A percentile compares a stretch with the other conserved stretches of the same genome.
phyloP scores from a whole-genome alignment of 345 rosid genomes.

The Combretum micranthum region DNA sequence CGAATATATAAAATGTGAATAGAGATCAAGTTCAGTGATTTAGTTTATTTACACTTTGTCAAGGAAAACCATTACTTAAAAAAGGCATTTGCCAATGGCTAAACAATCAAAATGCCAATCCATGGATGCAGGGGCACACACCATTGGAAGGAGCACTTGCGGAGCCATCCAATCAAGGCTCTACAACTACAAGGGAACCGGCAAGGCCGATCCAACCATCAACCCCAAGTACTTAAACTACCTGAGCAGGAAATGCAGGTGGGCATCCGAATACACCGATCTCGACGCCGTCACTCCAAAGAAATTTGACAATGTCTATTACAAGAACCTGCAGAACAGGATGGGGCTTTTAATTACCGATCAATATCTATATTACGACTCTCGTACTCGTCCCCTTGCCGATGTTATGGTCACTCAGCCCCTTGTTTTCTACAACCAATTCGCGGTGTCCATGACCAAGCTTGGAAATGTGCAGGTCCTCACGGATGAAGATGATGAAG shows the following conservation, averaged over 20 bases:
- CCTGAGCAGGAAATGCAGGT: constrained; percentile 61
- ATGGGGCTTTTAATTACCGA: constrained; percentile 40
- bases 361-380: constrained; percentile 26
- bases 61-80: too few relatives aligned
- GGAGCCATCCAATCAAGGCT: constrained; percentile 50
- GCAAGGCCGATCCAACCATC: constrained; percentile 37
- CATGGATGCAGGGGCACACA: constrained; percentile 49
- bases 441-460: constrained; percentile 43
- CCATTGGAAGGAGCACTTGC: constrained; percentile 60
- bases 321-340: constrained; percentile 31
- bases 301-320: constrained; percentile 39
- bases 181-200: constrained; percentile 37
- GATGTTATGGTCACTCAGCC: constrained; percentile 23
- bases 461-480: constrained; percentile 35
- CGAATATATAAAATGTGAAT: too few relatives aligned
- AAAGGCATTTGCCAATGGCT: too few relatives aligned
- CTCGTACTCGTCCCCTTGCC: constrained; percentile 35
- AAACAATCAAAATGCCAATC: background rate
- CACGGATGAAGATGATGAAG: constrained; percentile 20
- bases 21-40: too few relatives aligned
- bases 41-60: too few relatives aligned
- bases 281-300: constrained; percentile 51
- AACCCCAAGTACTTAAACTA: constrained; percentile 36
- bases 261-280: constrained; percentile 59
- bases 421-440: constrained; percentile 26